These are phyloP conservation scores for Ogataea populi-albae DNA, from an alignment of 805 yeast species.

Conservation along the genomic window DNA sequence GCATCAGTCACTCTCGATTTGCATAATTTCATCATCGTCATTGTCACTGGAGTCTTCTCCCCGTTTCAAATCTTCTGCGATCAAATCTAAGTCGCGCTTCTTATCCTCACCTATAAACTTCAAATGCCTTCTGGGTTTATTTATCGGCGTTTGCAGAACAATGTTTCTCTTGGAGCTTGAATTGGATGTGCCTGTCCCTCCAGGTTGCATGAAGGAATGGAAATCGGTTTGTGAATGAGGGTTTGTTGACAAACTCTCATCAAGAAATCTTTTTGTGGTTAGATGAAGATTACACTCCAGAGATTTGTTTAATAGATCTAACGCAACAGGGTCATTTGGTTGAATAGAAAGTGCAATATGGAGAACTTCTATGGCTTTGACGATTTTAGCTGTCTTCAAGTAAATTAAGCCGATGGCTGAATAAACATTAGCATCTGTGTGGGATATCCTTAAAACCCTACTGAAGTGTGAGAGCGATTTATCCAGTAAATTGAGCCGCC, in stretches of 20 bases:
- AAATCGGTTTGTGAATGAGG: slow-evolving; percentile 19
- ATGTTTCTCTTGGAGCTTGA: slow-evolving; percentile 5
- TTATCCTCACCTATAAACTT: slow-evolving; percentile 29
- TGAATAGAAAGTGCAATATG: slow-evolving; percentile 78
- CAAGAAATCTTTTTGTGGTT: slow-evolving; percentile 19
- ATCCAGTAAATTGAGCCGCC: slow-evolving; percentile 58
- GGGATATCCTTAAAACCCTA: slow-evolving; percentile 66
- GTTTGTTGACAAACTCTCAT: slow-evolving; percentile 17
- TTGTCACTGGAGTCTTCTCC: slow-evolving; percentile 42
- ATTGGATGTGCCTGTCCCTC: slow-evolving; percentile 2
- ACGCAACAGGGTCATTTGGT: slow-evolving; percentile 81
- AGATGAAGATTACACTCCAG: slow-evolving; percentile 51
- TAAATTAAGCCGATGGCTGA: slow-evolving; percentile 84
- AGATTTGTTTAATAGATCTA: slow-evolving; percentile 78
- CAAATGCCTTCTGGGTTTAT: slow-evolving; percentile 19
- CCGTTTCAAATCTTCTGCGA: slow-evolving; percentile 39
- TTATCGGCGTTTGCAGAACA: slow-evolving; percentile 21
- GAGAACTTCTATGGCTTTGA: slow-evolving; percentile 68
- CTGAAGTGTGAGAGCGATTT: slow-evolving; percentile 74
- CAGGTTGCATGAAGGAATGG: slow-evolving; percentile 26
- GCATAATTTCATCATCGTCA: slow-evolving; percentile 58
- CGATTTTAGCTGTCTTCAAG: slow-evolving; percentile 60
- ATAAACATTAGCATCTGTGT: slow-evolving; percentile 65
- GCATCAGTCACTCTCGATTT: slow-evolving; percentile 55
- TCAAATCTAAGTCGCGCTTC: slow-evolving; percentile 30